Evolutionary conservation across 2,329 filamentous ascomycete species (phyloP).

Genomic region (Niveomyces coronatus): DNA sequence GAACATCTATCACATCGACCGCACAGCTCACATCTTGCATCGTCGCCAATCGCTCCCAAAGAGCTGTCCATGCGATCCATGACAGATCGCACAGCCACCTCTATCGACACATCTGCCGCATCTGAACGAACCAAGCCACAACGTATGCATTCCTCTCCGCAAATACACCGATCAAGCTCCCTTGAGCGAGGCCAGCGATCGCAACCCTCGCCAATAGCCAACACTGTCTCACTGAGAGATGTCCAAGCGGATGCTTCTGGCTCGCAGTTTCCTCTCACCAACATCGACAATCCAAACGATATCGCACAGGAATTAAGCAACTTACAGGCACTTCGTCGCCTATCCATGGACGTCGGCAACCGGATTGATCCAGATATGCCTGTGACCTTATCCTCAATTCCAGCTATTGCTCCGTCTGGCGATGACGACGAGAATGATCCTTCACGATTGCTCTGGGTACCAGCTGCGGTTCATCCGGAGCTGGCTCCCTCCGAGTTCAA

Average conservation of each 20-base stretch:
- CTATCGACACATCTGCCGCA: constrained; percentile 21
- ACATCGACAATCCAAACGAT: constrained; percentile 80
- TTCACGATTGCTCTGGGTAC: constrained; percentile 88
- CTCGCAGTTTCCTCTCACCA: constrained; percentile 68
- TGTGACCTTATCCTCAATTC: constrained; percentile 56
- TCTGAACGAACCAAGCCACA: constrained; percentile 32
- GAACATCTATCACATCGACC: constrained; percentile 34
- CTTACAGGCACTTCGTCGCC: constrained; percentile 75
- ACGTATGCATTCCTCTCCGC: constrained; percentile 28
- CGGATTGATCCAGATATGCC: constrained; percentile 64
- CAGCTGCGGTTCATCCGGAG: constrained; percentile 86
- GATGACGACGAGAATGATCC: constrained; percentile 79
- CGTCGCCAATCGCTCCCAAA: constrained; percentile 27
- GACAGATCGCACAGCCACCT: constrained; percentile 31
- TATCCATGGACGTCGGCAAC: constrained; percentile 89
- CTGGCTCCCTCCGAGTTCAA: constrained; percentile 94
- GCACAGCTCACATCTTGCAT: constrained; percentile 21
- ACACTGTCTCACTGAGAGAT: constrained; percentile 35
- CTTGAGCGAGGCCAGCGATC: constrained; percentile 32
- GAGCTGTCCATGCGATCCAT: constrained; percentile 31
- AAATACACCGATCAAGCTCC: constrained; percentile 30
- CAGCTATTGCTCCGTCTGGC: constrained; percentile 59
- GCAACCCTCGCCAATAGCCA: constrained; percentile 37
- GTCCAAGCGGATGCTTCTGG: constrained; percentile 51
- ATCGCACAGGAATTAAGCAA: constrained; percentile 91